These are phyloP conservation scores for Aspergillus mulundensis DNA, from an alignment of 495 filamentous ascomycete species.

Conservation along the genomic window DNA sequence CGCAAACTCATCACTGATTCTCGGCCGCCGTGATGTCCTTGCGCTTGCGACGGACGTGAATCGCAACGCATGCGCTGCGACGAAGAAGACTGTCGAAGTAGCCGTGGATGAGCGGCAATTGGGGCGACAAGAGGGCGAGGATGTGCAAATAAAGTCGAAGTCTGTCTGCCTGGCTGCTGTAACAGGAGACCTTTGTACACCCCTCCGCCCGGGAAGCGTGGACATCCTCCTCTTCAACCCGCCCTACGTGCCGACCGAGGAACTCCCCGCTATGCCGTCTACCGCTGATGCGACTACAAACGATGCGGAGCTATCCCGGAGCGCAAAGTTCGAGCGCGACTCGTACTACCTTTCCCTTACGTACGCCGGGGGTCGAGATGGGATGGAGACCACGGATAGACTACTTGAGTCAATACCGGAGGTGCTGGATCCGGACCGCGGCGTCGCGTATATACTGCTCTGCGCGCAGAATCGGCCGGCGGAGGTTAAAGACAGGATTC, in stretches of 20 bases:
- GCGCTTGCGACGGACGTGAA: constrained; percentile 80
- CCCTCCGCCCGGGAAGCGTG: constrained; percentile 52
- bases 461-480: constrained; percentile 84
- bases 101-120: constrained; percentile 42
- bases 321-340: constrained; percentile 58
- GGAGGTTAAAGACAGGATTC: constrained; percentile 63
- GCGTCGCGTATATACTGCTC: constrained; percentile 84
- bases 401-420: constrained; percentile 63
- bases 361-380: constrained; percentile 82
- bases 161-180: constrained; percentile 54
- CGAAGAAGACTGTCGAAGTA: constrained; percentile 54
- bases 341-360: constrained; percentile 79
- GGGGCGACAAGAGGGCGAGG: neutral
- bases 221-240: constrained; percentile 96
- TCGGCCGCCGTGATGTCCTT: constrained; percentile 66
- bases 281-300: constrained; percentile 8
- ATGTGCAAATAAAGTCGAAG: neutral
- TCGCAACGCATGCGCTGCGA: constrained; percentile 68
- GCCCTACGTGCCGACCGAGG: constrained; percentile 84
- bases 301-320: constrained; percentile 24
- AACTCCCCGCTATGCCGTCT: constrained; percentile 53
- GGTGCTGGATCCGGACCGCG: constrained; percentile 55
- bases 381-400: constrained; percentile 87
- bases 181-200: constrained; percentile 59
- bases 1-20: constrained; percentile 66